These are phyloP conservation scores for Fusarium tricinctum DNA, from an alignment of 2,329 filamentous ascomycete species.

Conservation along the genomic window DNA sequence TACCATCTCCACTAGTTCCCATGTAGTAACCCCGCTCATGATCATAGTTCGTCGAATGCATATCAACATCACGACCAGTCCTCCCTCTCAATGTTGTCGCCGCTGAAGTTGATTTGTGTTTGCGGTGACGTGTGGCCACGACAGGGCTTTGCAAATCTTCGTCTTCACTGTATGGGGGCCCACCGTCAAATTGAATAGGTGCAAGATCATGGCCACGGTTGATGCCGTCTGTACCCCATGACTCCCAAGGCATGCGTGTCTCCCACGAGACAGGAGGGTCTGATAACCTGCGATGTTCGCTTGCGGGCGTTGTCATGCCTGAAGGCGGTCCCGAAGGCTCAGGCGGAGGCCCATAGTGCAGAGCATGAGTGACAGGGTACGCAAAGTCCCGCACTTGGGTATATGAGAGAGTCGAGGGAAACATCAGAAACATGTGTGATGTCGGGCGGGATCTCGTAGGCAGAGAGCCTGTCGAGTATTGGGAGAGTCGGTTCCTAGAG, in stretches of 20 bases:
- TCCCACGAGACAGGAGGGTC: slow-evolving; percentile 86
- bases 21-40: slow-evolving; percentile 76
- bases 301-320: slow-evolving; percentile 85
- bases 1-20: slow-evolving; percentile 76
- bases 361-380: slow-evolving; percentile 83
- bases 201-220: slow-evolving; percentile 79
- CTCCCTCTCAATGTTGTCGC: slow-evolving; percentile 60
- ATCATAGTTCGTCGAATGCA: slow-evolving; percentile 67
- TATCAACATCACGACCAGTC: slow-evolving; percentile 61
- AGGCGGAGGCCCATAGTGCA: slow-evolving; percentile 94
- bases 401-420: slow-evolving; percentile 88
- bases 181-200: slow-evolving; percentile 86
- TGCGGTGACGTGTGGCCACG: slow-evolving; percentile 85
- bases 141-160: slow-evolving; percentile 95
- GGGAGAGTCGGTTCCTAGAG: slow-evolving; percentile 84
- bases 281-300: slow-evolving; percentile 84
- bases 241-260: slow-evolving; percentile 72
- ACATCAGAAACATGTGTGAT: slow-evolving; percentile 86
- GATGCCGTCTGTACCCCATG: slow-evolving; percentile 67
- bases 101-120: slow-evolving; percentile 79
- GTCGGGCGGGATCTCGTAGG: slow-evolving; percentile 80
- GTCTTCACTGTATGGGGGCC: slow-evolving; percentile 94
- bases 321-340: slow-evolving; percentile 79
- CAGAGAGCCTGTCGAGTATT: slow-evolving; percentile 81
- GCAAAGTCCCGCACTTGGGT: slow-evolving; percentile 97